Percentiles rank a stretch among this genome's conserved stretches.
phyloP scores from a whole-genome alignment of 2,329 filamentous ascomycete genomes.

The Fusarium circinatum region DNA sequence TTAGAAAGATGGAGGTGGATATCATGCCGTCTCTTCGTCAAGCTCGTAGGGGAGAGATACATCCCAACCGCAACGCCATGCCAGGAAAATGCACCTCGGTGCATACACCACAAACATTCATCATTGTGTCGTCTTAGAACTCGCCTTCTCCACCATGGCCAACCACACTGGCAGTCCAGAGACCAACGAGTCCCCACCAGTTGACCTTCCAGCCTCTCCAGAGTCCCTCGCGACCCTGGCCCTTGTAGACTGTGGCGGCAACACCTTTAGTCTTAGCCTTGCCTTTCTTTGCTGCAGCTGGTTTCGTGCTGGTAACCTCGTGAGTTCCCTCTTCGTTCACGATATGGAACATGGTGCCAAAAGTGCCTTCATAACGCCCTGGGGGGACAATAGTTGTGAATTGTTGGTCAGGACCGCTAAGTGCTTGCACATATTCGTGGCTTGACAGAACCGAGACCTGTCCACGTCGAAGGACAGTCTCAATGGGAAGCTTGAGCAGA shows the following conservation, averaged over 20 bases:
- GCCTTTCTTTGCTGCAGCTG: constrained; percentile 47
- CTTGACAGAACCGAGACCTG: constrained; percentile 79
- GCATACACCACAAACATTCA: constrained; percentile 32
- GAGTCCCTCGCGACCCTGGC: constrained; percentile 74
- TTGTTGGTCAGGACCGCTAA: constrained; percentile 54
- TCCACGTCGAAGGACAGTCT: constrained; percentile 89
- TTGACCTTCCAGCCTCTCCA: constrained; percentile 82
- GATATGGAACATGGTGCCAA: constrained; percentile 93
- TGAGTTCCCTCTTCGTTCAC: constrained; percentile 81
- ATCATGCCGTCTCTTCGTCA: constrained; percentile 55
- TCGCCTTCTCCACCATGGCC: constrained; percentile 70
- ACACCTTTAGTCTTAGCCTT: constrained; percentile 47
- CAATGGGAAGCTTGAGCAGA: constrained; percentile 86
- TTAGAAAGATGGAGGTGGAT: constrained; percentile 49
- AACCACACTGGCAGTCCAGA: constrained; percentile 76
- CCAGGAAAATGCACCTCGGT: constrained; percentile 45
- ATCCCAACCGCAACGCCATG: constrained; percentile 49
- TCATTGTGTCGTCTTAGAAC: constrained; percentile 54
- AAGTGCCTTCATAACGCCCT: constrained; percentile 83
- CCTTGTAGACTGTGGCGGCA: constrained; percentile 58
- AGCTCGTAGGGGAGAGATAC: constrained; percentile 52
- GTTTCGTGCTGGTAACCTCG: constrained; percentile 51
- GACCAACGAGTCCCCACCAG: constrained; percentile 79
- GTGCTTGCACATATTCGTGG: constrained; percentile 61
- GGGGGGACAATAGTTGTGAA: constrained; percentile 82